A percentile compares a stretch with the other conserved stretches of the same genome.
Conservation (phyloP, 1,284 basidiomycete genomes). For the Fomitopsis palustris region DNA sequence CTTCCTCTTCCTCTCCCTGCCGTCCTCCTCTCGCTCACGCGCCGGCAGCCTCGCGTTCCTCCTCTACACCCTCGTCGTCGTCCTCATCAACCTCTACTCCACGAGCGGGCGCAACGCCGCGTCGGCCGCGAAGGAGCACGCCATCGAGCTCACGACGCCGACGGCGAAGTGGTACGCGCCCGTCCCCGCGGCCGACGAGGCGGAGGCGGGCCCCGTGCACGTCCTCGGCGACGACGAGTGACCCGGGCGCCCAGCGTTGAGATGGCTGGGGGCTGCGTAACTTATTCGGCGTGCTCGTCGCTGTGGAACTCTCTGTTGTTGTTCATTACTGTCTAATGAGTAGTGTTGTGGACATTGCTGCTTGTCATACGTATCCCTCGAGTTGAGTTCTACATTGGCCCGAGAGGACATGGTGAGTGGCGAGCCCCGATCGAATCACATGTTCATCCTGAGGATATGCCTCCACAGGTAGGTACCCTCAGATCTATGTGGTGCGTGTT, state of each 20-base stretch:
- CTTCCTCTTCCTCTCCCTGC: conserved; percentile 1
- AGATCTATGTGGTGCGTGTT: no score
- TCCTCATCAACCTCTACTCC: conserved; percentile 54
- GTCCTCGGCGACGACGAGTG: conserved; percentile 33
- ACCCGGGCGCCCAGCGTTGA: neutral
- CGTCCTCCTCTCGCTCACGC: conserved; percentile 1
- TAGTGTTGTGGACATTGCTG: neutral
- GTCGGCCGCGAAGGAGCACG: conserved; percentile 15
- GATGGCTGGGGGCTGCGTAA: neutral
- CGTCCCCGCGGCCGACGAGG: conserved; percentile 23
- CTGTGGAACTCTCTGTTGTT: neutral
- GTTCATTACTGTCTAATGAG: conserved; percentile 1
- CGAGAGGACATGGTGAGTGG: neutral
- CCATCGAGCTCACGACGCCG: conserved; percentile 29
- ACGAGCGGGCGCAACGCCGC: conserved; percentile 59
- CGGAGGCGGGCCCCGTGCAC: conserved; percentile 23
- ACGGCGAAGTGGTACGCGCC: conserved; percentile 28
- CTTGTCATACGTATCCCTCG: neutral
- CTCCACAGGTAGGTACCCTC: no score
- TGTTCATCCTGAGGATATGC: no score
- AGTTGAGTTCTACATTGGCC: neutral
- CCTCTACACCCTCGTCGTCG: conserved; percentile 68
- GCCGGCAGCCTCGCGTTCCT: conserved; percentile 68
- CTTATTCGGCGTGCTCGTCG: neutral
- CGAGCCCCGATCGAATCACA: no score